Base-by-base conservation (phyloP, 176 grass and related monocot genomes). In the Eragrostis nindensis region DNA sequence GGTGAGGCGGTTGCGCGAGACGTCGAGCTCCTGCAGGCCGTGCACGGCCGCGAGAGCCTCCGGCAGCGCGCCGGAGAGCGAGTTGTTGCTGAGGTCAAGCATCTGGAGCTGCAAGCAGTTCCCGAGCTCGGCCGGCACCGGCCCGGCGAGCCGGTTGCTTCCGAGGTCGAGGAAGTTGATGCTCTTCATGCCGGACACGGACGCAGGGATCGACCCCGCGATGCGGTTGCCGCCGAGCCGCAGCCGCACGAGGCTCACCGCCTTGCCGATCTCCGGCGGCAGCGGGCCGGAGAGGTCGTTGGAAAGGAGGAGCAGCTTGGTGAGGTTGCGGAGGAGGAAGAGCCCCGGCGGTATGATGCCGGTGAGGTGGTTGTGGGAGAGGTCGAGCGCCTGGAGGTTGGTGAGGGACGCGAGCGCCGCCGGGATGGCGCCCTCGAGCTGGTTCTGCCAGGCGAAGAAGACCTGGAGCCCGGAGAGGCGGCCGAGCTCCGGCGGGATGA, bases 391-490 rank as follows among this genome's bases (percentile, higher is more conserved):
- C 62, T 99, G 90, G 39, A 99, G 90, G 57, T 29, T 88, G 4
- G 84, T 9, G 2, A 95, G 82, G 0, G 72, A 66, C 8, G 88
- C 85, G 15, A 99, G 75, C 48, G 88, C 56, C 7, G 40, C 8
- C 50, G 96, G 96, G 38, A 98, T 93, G 27, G 92, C 83, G 19
- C 96, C 96, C 56, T 93, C 90, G 10, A 98, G 87, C 27, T 84
- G 90, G 84, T 98, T 98, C 85, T 98, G 90, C 96, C 96, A 98
- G 24, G 96, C 92, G 81, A 98, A 98, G 7, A 98, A 1, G 45
- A 95, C 84, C 29, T 83, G 84, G 29, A 98, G 84, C 1, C 17
- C 55, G 45, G 86, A 7, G 4, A 98, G 83, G 29, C 74, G 70
- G 21, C 88, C 92, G 29, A 98, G 86, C 49, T 88, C 86, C 2